Percentiles rank a stretch among this genome's conserved stretches.
Evolutionary conservation across 352 stramenopile species (phyloP).

Genomic region (Phytopythium aichiense): DNA sequence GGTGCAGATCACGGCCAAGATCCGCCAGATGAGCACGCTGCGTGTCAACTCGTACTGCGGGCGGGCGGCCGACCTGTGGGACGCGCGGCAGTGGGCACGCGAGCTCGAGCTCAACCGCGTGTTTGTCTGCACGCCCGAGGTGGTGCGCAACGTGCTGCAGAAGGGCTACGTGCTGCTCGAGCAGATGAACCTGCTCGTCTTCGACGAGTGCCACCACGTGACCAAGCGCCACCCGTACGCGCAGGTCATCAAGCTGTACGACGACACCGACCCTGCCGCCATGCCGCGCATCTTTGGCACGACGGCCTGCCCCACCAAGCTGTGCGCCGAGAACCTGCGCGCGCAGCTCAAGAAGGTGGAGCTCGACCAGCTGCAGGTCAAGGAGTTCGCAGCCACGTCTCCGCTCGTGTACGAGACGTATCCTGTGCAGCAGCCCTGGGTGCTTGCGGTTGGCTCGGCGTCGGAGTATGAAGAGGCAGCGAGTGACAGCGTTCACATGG

Average conservation of each 20-base stretch:
- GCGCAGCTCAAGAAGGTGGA: slow-evolving; percentile 69
- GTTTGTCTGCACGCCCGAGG: slow-evolving; percentile 85
- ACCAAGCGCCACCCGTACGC: slow-evolving; percentile 88
- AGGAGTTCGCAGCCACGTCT: slow-evolving; percentile 60
- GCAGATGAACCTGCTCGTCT: slow-evolving; percentile 82
- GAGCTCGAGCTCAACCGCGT: slow-evolving; percentile 61
- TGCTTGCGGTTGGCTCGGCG: neutral
- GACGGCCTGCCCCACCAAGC: slow-evolving; percentile 67
- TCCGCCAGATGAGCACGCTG: slow-evolving; percentile 56
- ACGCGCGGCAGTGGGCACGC: slow-evolving; percentile 47
- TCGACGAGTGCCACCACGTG: slow-evolving; percentile 90
- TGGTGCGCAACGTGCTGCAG: slow-evolving; percentile 79
- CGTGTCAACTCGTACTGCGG: slow-evolving; percentile 54
- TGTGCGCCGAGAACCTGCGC: slow-evolving; percentile 70
- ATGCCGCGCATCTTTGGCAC: slow-evolving; percentile 85
- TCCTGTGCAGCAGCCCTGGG: slow-evolving; percentile 25
- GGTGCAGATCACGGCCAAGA: slow-evolving; percentile 74
- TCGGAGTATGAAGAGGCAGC: slow-evolving; percentile 4
- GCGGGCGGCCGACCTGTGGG: slow-evolving; percentile 49
- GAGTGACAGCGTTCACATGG: slow-evolving; percentile 2
- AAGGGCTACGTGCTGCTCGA: slow-evolving; percentile 79
- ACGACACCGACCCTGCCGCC: slow-evolving; percentile 15
- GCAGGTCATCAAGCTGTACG: slow-evolving; percentile 84
- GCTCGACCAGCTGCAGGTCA: slow-evolving; percentile 44
- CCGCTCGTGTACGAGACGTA: slow-evolving; percentile 68